Percentiles rank a stretch among this genome's conserved stretches.
Conservation (phyloP, 148 eudicot species). For the Nepenthes gracilis region DNA sequence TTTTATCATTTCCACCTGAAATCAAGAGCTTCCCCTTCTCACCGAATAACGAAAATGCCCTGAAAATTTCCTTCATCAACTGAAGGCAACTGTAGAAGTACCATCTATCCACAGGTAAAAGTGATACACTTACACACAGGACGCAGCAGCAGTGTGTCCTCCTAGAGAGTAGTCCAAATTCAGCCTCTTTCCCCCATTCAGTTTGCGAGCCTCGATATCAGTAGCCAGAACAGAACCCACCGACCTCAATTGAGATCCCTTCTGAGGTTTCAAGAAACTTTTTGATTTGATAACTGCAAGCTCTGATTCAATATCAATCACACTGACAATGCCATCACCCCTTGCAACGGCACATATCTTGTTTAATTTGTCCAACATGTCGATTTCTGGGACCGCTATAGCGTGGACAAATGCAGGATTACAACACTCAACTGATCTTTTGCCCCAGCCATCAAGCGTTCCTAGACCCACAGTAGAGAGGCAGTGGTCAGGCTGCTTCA, state of each 20-base stretch:
- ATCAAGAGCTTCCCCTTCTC: constrained; percentile 80
- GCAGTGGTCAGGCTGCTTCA: neutral
- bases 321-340: constrained; percentile 87
- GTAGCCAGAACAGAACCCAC: constrained; percentile 22
- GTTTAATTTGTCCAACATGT: constrained; percentile 61
- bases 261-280: constrained; percentile 22
- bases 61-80: constrained; percentile 11
- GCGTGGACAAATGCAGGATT: constrained; percentile 96
- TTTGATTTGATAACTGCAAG: constrained; percentile 40
- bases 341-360: constrained; percentile 80
- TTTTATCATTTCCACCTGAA: constrained; percentile 86
- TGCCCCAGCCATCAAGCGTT: constrained; percentile 20
- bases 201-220: constrained; percentile 20
- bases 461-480: constrained; percentile 18
- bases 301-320: constrained; percentile 69
- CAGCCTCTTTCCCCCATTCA: constrained; percentile 35
- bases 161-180: constrained; percentile 63
- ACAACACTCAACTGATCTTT: constrained; percentile 38
- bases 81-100: constrained; percentile 2
- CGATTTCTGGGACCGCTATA: constrained; percentile 73
- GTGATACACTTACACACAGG: constrained; percentile 68
- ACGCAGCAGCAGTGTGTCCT: constrained; percentile 82
- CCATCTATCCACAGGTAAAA: neutral
- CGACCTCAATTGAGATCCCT: constrained; percentile 19
- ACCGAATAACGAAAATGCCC: constrained; percentile 87